Percentiles rank a stretch among this genome's conserved stretches.
Conservation (phyloP, 2,329 filamentous ascomycete species). For the Apiospora arundinis region DNA sequence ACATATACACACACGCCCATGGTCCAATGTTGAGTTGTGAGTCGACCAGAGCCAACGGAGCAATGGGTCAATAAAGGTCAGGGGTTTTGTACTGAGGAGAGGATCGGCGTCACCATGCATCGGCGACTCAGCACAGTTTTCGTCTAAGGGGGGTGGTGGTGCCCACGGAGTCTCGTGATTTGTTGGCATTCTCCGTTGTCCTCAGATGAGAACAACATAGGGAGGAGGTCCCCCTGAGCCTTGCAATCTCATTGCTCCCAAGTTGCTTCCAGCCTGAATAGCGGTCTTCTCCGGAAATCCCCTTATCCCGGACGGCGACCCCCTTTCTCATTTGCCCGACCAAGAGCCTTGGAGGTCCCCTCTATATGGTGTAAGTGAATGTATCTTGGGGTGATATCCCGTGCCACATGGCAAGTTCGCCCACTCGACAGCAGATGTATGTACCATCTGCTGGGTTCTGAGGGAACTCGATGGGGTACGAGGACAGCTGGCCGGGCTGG, state of each 20-base stretch:
- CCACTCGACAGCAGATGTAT: not conserved
- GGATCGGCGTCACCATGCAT: slow-evolving; percentile 4
- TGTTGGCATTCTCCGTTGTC: slow-evolving; percentile 5
- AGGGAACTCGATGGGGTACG: not conserved
- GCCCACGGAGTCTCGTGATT: not conserved
- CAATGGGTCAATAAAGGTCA: not conserved
- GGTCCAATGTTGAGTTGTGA: not conserved
- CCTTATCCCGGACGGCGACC: not conserved
- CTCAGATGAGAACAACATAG: not conserved
- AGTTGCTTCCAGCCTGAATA: not conserved
- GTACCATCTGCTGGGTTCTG: not conserved
- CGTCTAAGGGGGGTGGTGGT: not conserved
- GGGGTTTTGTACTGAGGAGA: not conserved
- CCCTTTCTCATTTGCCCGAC: slow-evolving; percentile 2
- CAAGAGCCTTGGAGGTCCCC: not conserved
- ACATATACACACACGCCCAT: not conserved
- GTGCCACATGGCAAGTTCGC: not conserved
- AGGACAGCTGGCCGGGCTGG: not conserved
- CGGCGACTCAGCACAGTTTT: not conserved
- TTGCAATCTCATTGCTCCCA: not conserved
- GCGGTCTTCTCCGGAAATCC: not conserved
- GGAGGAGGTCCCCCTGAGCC: not conserved
- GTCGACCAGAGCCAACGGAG: not conserved
- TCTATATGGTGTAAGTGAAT: not conserved
- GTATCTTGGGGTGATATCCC: not conserved